Evolutionary conservation across 352 stramenopile genomes (phyloP).

Genomic region (Saprolegnia diclina): DNA sequence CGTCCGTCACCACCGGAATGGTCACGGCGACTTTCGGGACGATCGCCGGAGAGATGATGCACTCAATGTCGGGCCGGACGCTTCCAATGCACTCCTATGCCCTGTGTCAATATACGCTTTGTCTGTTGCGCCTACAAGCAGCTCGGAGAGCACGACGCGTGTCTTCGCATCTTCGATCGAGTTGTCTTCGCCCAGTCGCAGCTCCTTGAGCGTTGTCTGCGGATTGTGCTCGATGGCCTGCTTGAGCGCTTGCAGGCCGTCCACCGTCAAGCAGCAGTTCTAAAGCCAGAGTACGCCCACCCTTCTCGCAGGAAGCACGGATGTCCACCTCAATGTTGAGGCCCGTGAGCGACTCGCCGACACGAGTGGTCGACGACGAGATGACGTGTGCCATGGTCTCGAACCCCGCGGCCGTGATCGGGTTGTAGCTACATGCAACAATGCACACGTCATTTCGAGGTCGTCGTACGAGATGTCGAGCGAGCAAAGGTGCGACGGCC

Average conservation of each 20-base stretch:
- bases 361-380: background rate
- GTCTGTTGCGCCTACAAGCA: background rate
- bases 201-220: slow-evolving; percentile 5
- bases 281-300: background rate
- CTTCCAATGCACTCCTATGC: slow-evolving; percentile 18
- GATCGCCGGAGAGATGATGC: slow-evolving; percentile 26
- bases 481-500: background rate
- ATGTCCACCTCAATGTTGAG: slow-evolving; percentile 24
- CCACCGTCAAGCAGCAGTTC: slow-evolving; percentile 26
- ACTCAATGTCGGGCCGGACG: slow-evolving; percentile 20
- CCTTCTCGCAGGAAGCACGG: too few relatives aligned
- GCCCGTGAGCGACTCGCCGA: slow-evolving; percentile 3
- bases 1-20: background rate
- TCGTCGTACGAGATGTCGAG: slow-evolving; percentile 18
- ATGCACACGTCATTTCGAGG: too few relatives aligned
- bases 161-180: slow-evolving; percentile 16
- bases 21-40: slow-evolving; percentile 9
- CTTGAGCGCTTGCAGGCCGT: slow-evolving; percentile 15
- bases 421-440: slow-evolving; percentile 23
- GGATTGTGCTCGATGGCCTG: slow-evolving; percentile 17
- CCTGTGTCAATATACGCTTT: background rate
- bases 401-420: slow-evolving; percentile 16
- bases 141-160: slow-evolving; percentile 13
- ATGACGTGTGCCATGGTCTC: slow-evolving; percentile 14
- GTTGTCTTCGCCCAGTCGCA: slow-evolving; percentile 27